These are phyloP conservation scores for Mollisiaceae sp. DNA, from an alignment of 2,329 filamentous ascomycete genomes.

Conservation along the genomic window DNA sequence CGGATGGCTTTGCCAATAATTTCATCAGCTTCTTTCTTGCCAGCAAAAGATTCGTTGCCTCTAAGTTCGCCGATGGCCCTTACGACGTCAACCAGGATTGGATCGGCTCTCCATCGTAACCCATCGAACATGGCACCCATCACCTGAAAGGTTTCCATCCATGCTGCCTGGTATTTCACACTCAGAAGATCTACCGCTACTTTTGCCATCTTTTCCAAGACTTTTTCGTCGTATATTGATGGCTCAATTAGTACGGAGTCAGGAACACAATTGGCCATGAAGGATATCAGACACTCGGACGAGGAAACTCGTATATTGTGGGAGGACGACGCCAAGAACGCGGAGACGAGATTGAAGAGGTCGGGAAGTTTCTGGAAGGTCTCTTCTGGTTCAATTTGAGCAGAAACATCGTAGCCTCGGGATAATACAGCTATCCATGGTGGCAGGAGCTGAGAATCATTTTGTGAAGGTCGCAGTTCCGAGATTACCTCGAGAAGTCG, in stretches of 20 bases:
- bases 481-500: slow-evolving; percentile 89
- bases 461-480: slow-evolving; percentile 87
- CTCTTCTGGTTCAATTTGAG: slow-evolving; percentile 85
- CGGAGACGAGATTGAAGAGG: slow-evolving; percentile 78
- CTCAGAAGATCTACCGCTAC: slow-evolving; percentile 76
- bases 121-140: slow-evolving; percentile 86
- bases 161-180: slow-evolving; percentile 91
- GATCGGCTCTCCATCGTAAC: slow-evolving; percentile 82
- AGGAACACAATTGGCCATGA: slow-evolving; percentile 89
- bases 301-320: slow-evolving; percentile 94
- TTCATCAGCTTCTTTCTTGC: slow-evolving; percentile 93
- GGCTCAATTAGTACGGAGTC: slow-evolving; percentile 83
- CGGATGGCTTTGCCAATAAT: slow-evolving; percentile 87
- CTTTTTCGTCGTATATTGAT: slow-evolving; percentile 91
- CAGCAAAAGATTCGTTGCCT: slow-evolving; percentile 84
- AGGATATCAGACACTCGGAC: slow-evolving; percentile 92
- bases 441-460: slow-evolving; percentile 91
- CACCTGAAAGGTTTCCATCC: slow-evolving; percentile 93
- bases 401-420: slow-evolving; percentile 90
- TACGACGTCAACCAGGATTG: slow-evolving; percentile 76
- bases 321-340: slow-evolving; percentile 84
- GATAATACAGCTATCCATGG: slow-evolving; percentile 97
- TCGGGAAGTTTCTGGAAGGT: slow-evolving; percentile 90
- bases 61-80: slow-evolving; percentile 85
- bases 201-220: slow-evolving; percentile 79